These are phyloP conservation scores for Erythrophleum ivorense DNA, from an alignment of 331 rosid species.

Conservation along the genomic window DNA sequence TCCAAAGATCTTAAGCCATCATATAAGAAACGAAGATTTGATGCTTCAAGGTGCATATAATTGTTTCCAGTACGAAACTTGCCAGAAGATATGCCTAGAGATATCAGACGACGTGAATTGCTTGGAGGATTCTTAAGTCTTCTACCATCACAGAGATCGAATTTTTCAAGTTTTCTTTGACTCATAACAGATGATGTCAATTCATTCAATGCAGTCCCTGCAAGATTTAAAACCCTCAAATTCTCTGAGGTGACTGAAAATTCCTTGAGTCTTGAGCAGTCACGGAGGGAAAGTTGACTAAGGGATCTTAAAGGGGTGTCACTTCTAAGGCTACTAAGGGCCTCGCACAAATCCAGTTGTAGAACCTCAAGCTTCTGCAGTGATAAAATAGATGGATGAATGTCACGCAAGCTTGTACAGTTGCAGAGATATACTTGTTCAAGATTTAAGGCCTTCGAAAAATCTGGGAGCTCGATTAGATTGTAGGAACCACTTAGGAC, in stretches of 20 bases:
- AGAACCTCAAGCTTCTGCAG: background rate
- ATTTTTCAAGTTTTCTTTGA: background rate
- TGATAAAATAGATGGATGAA: conserved; percentile 5
- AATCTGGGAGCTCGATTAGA: conserved; percentile 11
- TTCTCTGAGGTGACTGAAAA: conserved; percentile 3
- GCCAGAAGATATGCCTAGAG: background rate
- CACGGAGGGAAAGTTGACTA: background rate
- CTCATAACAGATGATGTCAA: background rate
- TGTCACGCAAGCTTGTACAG: background rate
- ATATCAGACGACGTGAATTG: background rate
- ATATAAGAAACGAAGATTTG: background rate
- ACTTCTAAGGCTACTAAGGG: background rate
- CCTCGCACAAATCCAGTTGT: background rate
- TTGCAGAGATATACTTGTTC: background rate
- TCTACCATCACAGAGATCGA: background rate
- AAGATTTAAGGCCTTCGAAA: background rate
- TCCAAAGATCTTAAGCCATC: conserved; percentile 7
- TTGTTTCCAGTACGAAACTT: background rate
- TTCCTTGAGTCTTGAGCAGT: background rate
- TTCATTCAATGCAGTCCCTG: background rate
- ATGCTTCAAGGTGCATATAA: background rate
- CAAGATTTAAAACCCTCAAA: background rate
- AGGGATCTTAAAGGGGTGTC: background rate
- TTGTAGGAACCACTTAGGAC: background rate
- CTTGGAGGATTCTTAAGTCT: background rate